phyloP scores from a whole-genome alignment of 495 filamentous ascomycete species.

The Hypoxylon trugodes region DNA sequence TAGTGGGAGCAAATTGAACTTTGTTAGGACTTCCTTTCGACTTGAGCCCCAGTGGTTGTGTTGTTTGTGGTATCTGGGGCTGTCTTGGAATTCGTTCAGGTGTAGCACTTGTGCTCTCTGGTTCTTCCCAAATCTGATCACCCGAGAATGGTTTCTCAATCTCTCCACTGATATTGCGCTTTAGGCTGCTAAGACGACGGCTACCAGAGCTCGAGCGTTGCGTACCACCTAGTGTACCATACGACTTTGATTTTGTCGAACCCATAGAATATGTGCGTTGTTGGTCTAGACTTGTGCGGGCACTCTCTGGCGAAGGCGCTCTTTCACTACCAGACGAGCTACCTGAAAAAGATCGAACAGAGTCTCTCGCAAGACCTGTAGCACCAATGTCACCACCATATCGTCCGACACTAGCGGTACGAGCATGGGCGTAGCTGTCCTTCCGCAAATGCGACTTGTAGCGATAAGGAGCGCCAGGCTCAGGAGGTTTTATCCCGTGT shows the following conservation, averaged over 20 bases:
- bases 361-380: slow-evolving; percentile 58
- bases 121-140: slow-evolving; percentile 91
- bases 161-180: slow-evolving; percentile 66
- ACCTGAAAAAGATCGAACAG: slow-evolving; percentile 57
- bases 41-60: slow-evolving; percentile 51
- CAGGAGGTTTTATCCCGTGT: slow-evolving; percentile 64
- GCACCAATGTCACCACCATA: slow-evolving; percentile 58
- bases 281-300: slow-evolving; percentile 44
- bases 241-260: slow-evolving; percentile 37
- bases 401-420: slow-evolving; percentile 65
- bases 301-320: slow-evolving; percentile 37
- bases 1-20: slow-evolving; percentile 56
- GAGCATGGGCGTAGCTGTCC: slow-evolving; percentile 67
- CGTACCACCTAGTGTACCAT: slow-evolving; percentile 36
- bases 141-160: slow-evolving; percentile 67
- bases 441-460: slow-evolving; percentile 69
- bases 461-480: slow-evolving; percentile 68
- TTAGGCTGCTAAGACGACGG: slow-evolving; percentile 57
- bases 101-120: slow-evolving; percentile 59
- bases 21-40: slow-evolving; percentile 69
- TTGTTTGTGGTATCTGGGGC: slow-evolving; percentile 25
- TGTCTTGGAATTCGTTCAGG: slow-evolving; percentile 33
- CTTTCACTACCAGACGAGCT: slow-evolving; percentile 58
- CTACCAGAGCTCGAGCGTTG: slow-evolving; percentile 35
- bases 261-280: slow-evolving; percentile 29